Conservation (phyloP, 192 early-diverging fungal species). For the Rhizophlyctis rosea region DNA sequence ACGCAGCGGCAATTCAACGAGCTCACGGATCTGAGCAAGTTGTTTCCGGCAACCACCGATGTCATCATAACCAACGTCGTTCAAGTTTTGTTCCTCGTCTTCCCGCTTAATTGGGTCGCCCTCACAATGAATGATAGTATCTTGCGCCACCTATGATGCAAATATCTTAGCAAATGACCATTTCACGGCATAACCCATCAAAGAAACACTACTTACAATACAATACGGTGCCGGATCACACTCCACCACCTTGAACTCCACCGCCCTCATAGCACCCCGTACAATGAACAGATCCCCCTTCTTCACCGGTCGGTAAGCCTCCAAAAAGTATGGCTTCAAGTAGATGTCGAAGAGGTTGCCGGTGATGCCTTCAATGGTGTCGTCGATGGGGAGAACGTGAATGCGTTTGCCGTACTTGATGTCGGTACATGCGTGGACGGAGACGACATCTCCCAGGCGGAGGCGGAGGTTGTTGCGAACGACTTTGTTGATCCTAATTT, state of each 20-base stretch:
- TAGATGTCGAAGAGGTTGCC: conserved; percentile 98
- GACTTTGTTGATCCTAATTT: conserved; percentile 93
- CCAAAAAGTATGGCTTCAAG: conserved; percentile 97
- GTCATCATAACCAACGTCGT: conserved; percentile 96
- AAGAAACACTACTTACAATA: conserved; percentile 67
- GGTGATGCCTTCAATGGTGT: conserved; percentile 95
- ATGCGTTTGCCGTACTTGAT: conserved; percentile 98
- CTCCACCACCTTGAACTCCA: conserved; percentile 99
- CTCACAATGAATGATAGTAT: conserved; percentile 97
- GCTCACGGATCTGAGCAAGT: conserved; percentile 98
- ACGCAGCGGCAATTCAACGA: conserved; percentile 95
- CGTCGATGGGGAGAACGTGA: conserved; percentile 95
- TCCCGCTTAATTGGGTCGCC: conserved; percentile 99
- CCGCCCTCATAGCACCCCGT: conserved; percentile 92
- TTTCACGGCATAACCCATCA: background rate
- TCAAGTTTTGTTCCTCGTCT: conserved; percentile 91
- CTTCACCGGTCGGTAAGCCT: conserved; percentile 94
- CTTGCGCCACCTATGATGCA: conserved; percentile 77
- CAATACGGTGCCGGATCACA: conserved; percentile 93
- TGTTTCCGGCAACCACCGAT: conserved; percentile 98
- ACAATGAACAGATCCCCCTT: conserved; percentile 95
- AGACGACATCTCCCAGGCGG: conserved; percentile 93
- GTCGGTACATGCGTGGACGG: conserved; percentile 90
- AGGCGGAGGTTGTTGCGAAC: conserved; percentile 93
- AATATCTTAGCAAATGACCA: background rate